Evolutionary conservation across 306 rosid genomes (phyloP).

Genomic region (Pterocarpus macrocarpus): DNA sequence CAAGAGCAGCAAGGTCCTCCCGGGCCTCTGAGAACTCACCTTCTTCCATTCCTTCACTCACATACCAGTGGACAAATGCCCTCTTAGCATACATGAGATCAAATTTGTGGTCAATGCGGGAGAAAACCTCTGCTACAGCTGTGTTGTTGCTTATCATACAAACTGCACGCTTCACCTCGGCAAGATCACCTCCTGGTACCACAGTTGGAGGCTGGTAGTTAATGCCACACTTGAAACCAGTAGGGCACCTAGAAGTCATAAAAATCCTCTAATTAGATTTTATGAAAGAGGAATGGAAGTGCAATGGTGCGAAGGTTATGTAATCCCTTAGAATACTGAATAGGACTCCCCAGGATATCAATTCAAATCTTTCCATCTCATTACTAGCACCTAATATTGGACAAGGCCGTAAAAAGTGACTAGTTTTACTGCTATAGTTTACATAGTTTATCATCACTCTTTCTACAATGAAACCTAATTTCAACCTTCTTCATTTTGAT

Average conservation of each 20-base stretch:
- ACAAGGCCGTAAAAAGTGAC: not conserved
- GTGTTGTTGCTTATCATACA: slow-evolving; percentile 88
- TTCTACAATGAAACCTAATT: not conserved
- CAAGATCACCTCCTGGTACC: slow-evolving; percentile 89
- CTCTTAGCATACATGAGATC: slow-evolving; percentile 79
- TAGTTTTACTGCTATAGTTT: not conserved
- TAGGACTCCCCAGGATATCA: not conserved
- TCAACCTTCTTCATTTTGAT: no score
- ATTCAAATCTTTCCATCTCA: not conserved
- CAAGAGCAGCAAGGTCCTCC: slow-evolving; percentile 85
- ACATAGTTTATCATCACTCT: no score
- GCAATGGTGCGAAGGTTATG: not conserved
- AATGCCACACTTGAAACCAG: slow-evolving; percentile 90
- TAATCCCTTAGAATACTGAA: not conserved
- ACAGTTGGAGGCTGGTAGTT: slow-evolving; percentile 79
- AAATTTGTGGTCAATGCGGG: slow-evolving; percentile 76
- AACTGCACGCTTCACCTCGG: slow-evolving; percentile 71
- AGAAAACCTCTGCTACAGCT: slow-evolving; percentile 72
- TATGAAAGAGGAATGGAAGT: not conserved
- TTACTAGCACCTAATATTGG: not conserved
- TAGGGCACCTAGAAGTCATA: slow-evolving; percentile 70
- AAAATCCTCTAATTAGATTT: not conserved
- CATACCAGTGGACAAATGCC: slow-evolving; percentile 87
- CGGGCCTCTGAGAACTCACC: slow-evolving; percentile 87
- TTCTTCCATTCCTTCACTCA: slow-evolving; percentile 93